Base-by-base conservation (phyloP, 2,329 filamentous ascomycete species). In the Golovinomyces cichoracearum region DNA sequence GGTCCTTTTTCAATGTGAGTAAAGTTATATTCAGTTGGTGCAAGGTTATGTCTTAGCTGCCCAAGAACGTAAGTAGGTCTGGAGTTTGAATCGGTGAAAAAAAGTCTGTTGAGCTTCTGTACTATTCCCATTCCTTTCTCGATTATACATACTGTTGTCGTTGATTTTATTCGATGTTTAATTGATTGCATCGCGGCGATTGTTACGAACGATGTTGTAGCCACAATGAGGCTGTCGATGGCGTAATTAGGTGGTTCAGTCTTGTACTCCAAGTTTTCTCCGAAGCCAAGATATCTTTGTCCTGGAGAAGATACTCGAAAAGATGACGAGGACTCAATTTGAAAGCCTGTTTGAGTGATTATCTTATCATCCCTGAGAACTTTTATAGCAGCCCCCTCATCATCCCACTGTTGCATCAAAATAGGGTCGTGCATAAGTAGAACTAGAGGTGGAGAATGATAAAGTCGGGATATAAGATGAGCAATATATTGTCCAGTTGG, bases 91-190 rank as follows among this genome's bases (percentile, higher is more conserved):
- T 86, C 72, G 0, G 73, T 70, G 55, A 93, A 94, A 25, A 92
- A 62, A 10, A 70, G 62, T 29, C 70, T 63, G 56, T 83, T 84
- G 37, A 94, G 69, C 45, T 77, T 71, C 45, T 95, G 85, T n/a
- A 84, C 68, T 1, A 84, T 66, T 0, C 90, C 88, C 62, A 95
- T 73, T 0, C 86, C 84, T 53, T 88, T 82, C 50, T 84, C 80
- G 49, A 92, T 62, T 49, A 93, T 72, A 51, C 81, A 75, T 6
- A 93, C 71, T 0, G 83, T 81, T 1, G 80, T 83, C 25, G 74
- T 65, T 2, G 71, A 66, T 40, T 72, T 69, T n/a, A 92, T 64
- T 9, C 83, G 73, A 56, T 83, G 70, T 49, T 69, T 71, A 49
- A 90, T 66, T 0, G 68, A 63, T 3, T 66, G 58, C 22, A 92